phyloP scores from a whole-genome alignment of 169 alveolate genomes.

The Cryptosporidium sp. region DNA sequence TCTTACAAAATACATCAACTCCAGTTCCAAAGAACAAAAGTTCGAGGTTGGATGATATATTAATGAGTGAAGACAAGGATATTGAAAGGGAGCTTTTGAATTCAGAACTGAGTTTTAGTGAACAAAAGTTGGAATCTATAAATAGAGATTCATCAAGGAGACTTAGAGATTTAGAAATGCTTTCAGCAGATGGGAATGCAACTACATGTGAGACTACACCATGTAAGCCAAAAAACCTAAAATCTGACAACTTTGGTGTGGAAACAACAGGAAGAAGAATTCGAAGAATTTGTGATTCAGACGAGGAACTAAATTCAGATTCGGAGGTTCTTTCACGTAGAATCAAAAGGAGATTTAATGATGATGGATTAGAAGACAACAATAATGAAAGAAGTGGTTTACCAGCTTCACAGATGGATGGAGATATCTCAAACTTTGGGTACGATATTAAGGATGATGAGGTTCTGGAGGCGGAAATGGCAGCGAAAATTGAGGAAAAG shows the following conservation, averaged over 20 bases:
- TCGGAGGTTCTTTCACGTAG: conserved; percentile 7
- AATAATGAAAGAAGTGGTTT: neutral
- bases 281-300: conserved; percentile 67
- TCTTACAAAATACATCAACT: neutral
- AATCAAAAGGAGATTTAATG: conserved; percentile 2
- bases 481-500: conserved; percentile 6
- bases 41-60: neutral
- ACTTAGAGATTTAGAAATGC: conserved; percentile 13
- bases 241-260: neutral
- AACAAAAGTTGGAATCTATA: neutral
- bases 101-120: conserved; percentile 8
- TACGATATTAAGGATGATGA: conserved; percentile 37
- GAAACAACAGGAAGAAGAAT: conserved; percentile 75
- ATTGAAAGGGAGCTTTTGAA: conserved; percentile 37
- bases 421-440: neutral
- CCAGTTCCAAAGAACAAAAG: conserved; percentile 10
- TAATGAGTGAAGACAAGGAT: conserved; percentile 42
- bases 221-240: neutral
- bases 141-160: neutral
- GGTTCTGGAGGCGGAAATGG: conserved; percentile 8
- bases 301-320: conserved; percentile 58
- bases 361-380: neutral
- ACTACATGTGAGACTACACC: conserved; percentile 75
- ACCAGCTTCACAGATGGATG: neutral
- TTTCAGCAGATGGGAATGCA: conserved; percentile 61